These are phyloP conservation scores for Penicillium sp. DNA, from an alignment of 2,329 filamentous ascomycete genomes.

Conservation along the genomic window DNA sequence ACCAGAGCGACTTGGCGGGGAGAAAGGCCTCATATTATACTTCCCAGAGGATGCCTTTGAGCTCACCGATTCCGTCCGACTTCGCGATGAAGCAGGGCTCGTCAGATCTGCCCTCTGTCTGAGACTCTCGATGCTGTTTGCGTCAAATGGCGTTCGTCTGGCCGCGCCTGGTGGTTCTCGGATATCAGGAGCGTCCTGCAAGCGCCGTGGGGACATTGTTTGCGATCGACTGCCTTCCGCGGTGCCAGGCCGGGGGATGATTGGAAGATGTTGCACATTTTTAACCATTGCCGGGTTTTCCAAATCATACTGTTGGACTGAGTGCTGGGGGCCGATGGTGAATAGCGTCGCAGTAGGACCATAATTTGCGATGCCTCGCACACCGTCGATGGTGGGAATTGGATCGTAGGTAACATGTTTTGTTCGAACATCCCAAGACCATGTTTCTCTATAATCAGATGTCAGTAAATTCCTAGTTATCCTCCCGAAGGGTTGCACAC, in stretches of 20 bases:
- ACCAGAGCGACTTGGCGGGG: conserved; percentile 44
- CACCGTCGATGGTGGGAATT: conserved; percentile 79
- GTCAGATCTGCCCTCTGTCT: conserved; percentile 62
- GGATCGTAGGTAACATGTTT: conserved; percentile 90
- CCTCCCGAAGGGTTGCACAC: conserved; percentile 56
- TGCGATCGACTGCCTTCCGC: conserved; percentile 61
- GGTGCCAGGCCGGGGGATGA: conserved; percentile 74
- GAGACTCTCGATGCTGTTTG: conserved; percentile 62
- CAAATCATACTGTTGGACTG: conserved; percentile 91
- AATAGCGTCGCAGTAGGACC: conserved; percentile 90
- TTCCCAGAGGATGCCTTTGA: conserved; percentile 56
- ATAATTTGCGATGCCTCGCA: conserved; percentile 81
- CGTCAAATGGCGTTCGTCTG: conserved; percentile 71
- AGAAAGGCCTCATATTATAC: conserved; percentile 40
- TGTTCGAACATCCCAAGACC: conserved; percentile 96
- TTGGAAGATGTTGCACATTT: conserved; percentile 82
- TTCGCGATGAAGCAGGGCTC: conserved; percentile 65
- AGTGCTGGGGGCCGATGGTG: conserved; percentile 82
- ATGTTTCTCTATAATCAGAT: conserved; percentile 66
- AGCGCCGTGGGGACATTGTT: conserved; percentile 31
- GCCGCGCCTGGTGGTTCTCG: conserved; percentile 69
- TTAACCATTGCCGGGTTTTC: conserved; percentile 81
- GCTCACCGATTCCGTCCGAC: conserved; percentile 62
- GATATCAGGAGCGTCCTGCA: conserved; percentile 52
- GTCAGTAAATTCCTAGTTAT: neutral